Evolutionary conservation across 1,284 basidiomycete genomes (phyloP).

Genomic region (Moesziomyces parantarcticus): DNA sequence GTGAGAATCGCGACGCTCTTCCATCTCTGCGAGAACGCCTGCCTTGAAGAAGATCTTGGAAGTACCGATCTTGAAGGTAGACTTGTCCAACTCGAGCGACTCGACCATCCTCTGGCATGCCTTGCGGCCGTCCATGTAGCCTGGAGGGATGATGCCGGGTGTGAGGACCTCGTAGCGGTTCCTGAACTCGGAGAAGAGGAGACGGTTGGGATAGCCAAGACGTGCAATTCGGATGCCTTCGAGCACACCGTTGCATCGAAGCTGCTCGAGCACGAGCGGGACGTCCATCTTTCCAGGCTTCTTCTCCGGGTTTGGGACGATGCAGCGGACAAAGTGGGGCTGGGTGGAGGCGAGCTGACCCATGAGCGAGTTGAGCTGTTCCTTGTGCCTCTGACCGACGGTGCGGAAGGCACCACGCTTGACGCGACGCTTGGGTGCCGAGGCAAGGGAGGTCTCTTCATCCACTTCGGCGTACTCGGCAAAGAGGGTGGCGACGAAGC

Average conservation of each 20-base stretch:
- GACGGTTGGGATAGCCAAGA: conserved; percentile 94
- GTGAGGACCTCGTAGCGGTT: conserved; percentile 96
- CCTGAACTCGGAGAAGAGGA: conserved; percentile 96
- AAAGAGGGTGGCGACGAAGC: conserved; percentile 85
- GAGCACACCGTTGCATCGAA: conserved; percentile 97
- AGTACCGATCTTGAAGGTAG: conserved; percentile 88
- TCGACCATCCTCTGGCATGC: conserved; percentile 93
- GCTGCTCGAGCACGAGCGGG: conserved; percentile 93
- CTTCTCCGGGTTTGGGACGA: conserved; percentile 94
- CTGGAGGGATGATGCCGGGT: conserved; percentile 87
- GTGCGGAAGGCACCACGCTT: conserved; percentile 98
- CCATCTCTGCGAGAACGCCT: conserved; percentile 95
- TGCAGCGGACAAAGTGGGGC: conserved; percentile 98
- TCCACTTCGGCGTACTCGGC: conserved; percentile 78
- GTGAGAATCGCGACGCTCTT: conserved; percentile 87
- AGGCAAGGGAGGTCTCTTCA: conserved; percentile 71
- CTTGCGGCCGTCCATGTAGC: conserved; percentile 97
- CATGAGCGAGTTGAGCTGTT: conserved; percentile 93
- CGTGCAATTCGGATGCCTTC: conserved; percentile 99
- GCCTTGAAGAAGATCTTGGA: conserved; percentile 99
- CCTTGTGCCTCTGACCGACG: conserved; percentile 93
- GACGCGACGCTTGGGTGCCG: conserved; percentile 75
- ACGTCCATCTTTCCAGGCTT: conserved; percentile 91
- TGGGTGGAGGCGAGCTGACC: conserved; percentile 90
- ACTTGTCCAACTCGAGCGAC: conserved; percentile 85